Conservation (phyloP, 1,284 basidiomycete genomes). For the Singerocomus inundabilis region DNA sequence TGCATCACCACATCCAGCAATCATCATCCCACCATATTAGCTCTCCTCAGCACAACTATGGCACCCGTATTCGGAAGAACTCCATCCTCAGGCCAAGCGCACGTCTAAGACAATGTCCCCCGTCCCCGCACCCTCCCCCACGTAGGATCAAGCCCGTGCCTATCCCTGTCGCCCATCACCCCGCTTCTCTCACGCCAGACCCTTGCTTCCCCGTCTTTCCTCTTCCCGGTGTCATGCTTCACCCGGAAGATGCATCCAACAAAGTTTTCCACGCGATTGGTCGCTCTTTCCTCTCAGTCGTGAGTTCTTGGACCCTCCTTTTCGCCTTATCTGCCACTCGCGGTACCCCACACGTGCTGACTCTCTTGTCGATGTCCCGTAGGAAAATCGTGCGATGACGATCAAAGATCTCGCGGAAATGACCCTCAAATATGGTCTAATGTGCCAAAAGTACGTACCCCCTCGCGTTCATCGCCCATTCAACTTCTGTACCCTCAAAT, state of each 20-base stretch:
- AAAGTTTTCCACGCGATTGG: slow-evolving; percentile 71
- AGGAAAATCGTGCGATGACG: slow-evolving; percentile 79
- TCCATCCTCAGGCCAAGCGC: slow-evolving; percentile 49
- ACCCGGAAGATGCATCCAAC: slow-evolving; percentile 66
- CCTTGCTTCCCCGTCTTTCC: slow-evolving; percentile 45
- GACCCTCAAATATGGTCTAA: slow-evolving; percentile 58
- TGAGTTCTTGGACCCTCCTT: slow-evolving; percentile 38
- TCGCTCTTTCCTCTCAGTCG: slow-evolving; percentile 68
- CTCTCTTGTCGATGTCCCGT: slow-evolving; percentile 5
- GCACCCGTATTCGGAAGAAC: slow-evolving; percentile 55
- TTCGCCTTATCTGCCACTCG: slow-evolving; percentile 13
- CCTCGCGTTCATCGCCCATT: slow-evolving; percentile 11
- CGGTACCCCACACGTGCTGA: slow-evolving; percentile 12
- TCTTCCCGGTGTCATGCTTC: slow-evolving; percentile 58
- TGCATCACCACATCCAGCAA: slow-evolving; percentile 34
- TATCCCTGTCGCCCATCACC: slow-evolving; percentile 19
- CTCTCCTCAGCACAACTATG: slow-evolving; percentile 40
- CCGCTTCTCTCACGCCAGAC: slow-evolving; percentile 13
- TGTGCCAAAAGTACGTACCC: slow-evolving; percentile 67
- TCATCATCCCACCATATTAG: slow-evolving; percentile 10
- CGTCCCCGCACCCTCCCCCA: slow-evolving; percentile 30
- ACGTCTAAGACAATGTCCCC: slow-evolving; percentile 45
- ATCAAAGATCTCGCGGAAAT: slow-evolving; percentile 78
- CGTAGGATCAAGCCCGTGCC: slow-evolving; percentile 40
- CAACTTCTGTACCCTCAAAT: slow-evolving; percentile 1